phyloP scores from a whole-genome alignment of 2,329 filamentous ascomycete genomes.

The Emergomyces pasteurianus region DNA sequence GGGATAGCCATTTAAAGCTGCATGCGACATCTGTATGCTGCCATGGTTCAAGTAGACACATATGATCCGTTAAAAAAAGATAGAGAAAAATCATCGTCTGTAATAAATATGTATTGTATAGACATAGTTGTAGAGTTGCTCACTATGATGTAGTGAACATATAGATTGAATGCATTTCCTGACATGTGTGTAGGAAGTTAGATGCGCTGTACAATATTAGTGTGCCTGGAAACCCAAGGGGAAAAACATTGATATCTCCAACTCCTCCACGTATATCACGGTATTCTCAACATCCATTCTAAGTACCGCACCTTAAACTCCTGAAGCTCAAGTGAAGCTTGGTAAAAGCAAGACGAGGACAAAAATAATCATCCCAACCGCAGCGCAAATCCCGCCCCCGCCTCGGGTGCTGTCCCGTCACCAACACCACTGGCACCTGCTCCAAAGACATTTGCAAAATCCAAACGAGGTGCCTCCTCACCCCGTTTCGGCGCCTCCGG shows the following conservation, averaged over 20 bases:
- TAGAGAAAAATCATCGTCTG: no score
- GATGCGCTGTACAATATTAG: neutral
- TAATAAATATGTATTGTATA: no score
- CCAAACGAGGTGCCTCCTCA: slow-evolving; percentile 50
- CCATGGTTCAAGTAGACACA: no score
- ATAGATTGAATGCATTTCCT: neutral
- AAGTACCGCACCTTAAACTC: neutral
- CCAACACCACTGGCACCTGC: slow-evolving; percentile 40
- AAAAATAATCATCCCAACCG: slow-evolving; percentile 40
- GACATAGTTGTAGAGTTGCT: no score
- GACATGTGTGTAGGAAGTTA: neutral
- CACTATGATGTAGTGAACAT: no score
- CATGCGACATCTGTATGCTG: no score
- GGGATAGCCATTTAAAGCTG: no score
- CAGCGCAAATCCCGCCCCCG: slow-evolving; percentile 46
- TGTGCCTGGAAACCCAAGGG: no score
- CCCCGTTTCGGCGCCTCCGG: slow-evolving; percentile 77
- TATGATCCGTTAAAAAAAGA: no score
- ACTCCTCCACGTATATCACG: neutral
- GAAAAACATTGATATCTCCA: neutral
- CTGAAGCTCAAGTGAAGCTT: neutral
- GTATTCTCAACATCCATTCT: neutral
- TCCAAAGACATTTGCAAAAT: slow-evolving; percentile 62
- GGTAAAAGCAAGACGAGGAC: neutral
- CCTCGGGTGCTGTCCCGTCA: slow-evolving; percentile 48